Base-by-base conservation (phyloP, 2,329 filamentous ascomycete species). In the Cladosporium sp. region DNA sequence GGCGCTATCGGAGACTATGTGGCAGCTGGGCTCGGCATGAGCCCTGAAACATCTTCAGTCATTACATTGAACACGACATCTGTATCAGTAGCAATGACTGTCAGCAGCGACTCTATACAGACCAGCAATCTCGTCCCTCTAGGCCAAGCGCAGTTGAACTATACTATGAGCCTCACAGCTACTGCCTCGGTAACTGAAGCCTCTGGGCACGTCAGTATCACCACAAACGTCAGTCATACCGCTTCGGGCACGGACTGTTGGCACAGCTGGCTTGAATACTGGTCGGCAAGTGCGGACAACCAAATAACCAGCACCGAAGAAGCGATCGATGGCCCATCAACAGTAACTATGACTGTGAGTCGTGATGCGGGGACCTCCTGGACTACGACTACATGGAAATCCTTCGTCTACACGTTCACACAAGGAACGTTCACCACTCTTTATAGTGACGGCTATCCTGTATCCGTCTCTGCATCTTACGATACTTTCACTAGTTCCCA, bases 261-360 rank as follows among this genome's bases (percentile, higher is more conserved):
- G 50, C 12, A 52, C 14, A 52, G 50, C 36, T 52, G 50, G 50
- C n/a, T 52, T 15, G 36, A 40, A 3, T 52, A 52, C n/a, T 52
- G 50, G 50, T 52, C 50, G 34, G 36, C 36, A 22, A 52, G 50
- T 20, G 39, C 50, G 15, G 34, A 39, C 7, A 52, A 52, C n/a
- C 17, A 40, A 12, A 36, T 40, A 14, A 52, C 36, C 15, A 39
- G 39, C 36, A 25, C 25, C 25, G 12, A 39, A 36, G 39, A 36
- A 7, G 25, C 19, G 20, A 39, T 36, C 39, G 39, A 39, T 20
- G 19, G 20, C 14, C 34, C 50, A 19, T n/a, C 5, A 15, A 52
- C 50, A 7, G 50, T n/a, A 36, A 52, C 50, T 36, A 28, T 25
- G 20, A 45, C 42, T 12, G 42, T 25, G 15, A 52, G 39, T 6